phyloP scores from a whole-genome alignment of 2,329 filamentous ascomycete species.

The Exophiala xenobiotica region DNA sequence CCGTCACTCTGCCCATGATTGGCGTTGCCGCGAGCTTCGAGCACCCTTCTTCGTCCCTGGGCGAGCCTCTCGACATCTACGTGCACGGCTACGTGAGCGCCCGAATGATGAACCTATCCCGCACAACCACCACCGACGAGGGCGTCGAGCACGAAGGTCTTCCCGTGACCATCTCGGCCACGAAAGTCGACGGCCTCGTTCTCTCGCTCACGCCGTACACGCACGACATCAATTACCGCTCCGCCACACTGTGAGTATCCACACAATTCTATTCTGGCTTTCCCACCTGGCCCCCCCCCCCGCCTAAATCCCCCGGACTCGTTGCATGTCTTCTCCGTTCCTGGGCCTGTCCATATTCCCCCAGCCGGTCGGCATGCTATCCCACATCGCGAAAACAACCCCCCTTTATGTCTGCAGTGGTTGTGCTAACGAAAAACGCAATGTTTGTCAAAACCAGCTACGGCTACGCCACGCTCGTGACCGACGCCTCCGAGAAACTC shows the following conservation, averaged over 20 bases:
- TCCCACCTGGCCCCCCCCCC: too few species aligned
- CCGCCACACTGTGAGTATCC: conserved; percentile 71
- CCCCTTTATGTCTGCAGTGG: too few species aligned
- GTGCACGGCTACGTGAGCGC: conserved; percentile 80
- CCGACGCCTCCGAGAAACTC: conserved; percentile 66
- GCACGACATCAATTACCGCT: conserved; percentile 85
- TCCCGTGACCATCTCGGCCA: conserved; percentile 70
- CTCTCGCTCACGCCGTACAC: conserved; percentile 74
- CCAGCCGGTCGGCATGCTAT: too few species aligned
- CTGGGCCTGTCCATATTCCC: too few species aligned
- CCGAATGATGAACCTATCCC: conserved; percentile 75
- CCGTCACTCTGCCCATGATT: conserved; percentile 79
- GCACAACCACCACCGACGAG: conserved; percentile 46
- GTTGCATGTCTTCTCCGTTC: too few species aligned
- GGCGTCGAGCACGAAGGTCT: conserved; percentile 44
- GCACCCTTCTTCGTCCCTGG: conserved; percentile 57
- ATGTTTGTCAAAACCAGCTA: too few species aligned
- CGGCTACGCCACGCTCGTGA: conserved; percentile 68
- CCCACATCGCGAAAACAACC: too few species aligned
- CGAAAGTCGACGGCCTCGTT: conserved; percentile 74
- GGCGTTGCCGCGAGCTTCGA: conserved; percentile 74
- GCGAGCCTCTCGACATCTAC: conserved; percentile 71
- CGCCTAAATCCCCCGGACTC: too few species aligned
- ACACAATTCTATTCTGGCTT: too few species aligned
- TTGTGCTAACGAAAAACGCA: too few species aligned